These are phyloP conservation scores for Euphorbia pulcherrima DNA, from an alignment of 345 rosid species.

Conservation along the genomic window DNA sequence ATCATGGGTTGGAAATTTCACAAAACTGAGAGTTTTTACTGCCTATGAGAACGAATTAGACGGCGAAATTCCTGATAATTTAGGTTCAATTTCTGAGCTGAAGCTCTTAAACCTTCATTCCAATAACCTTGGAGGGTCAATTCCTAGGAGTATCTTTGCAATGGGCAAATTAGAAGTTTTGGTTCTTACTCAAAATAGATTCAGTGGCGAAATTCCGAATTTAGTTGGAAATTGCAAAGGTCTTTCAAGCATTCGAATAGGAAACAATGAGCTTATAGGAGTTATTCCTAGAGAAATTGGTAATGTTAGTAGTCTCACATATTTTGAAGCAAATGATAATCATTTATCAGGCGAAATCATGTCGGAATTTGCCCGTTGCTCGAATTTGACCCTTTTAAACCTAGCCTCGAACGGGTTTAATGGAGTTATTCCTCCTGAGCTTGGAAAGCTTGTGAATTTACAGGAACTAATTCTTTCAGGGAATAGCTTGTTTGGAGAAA, in stretches of 20 bases:
- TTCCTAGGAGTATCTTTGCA: slow-evolving; percentile 69
- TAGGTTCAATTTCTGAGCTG: slow-evolving; percentile 65
- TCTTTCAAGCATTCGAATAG: slow-evolving; percentile 78
- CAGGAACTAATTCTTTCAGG: slow-evolving; percentile 91
- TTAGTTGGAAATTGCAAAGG: slow-evolving; percentile 61
- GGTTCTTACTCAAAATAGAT: slow-evolving; percentile 72
- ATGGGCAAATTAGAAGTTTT: slow-evolving; percentile 75
- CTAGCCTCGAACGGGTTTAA: slow-evolving; percentile 79
- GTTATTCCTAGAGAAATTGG: slow-evolving; percentile 71
- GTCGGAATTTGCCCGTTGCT: slow-evolving; percentile 66
- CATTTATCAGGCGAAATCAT: slow-evolving; percentile 75
- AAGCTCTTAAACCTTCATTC: slow-evolving; percentile 85
- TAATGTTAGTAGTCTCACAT: slow-evolving; percentile 75
- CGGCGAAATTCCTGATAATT: slow-evolving; percentile 61
- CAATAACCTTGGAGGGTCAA: slow-evolving; percentile 67
- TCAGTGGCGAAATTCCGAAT: slow-evolving; percentile 67
- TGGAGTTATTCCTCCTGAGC: slow-evolving; percentile 63
- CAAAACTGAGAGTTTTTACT: slow-evolving; percentile 58
- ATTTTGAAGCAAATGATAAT: slow-evolving; percentile 87
- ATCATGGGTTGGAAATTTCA: slow-evolving; percentile 70
- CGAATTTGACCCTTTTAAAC: slow-evolving; percentile 81
- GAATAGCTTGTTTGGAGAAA: slow-evolving; percentile 70
- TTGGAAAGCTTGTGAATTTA: slow-evolving; percentile 71
- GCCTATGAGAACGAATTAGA: slow-evolving; percentile 71
- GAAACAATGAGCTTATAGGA: slow-evolving; percentile 77